phyloP scores from a whole-genome alignment of 805 yeast species.

The Candida takata region DNA sequence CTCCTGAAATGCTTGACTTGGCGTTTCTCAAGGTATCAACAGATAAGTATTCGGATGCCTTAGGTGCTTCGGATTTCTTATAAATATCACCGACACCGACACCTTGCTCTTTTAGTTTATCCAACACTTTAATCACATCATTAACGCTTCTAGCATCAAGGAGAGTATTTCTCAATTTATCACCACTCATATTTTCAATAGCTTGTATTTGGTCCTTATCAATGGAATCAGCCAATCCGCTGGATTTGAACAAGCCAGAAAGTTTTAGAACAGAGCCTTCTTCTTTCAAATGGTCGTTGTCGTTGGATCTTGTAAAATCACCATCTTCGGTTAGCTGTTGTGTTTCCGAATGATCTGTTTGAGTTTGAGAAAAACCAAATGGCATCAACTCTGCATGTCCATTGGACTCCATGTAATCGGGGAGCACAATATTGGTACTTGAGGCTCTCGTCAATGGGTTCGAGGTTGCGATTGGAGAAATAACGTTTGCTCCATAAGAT shows the following conservation, averaged over 20 bases:
- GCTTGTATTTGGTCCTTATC: conserved; percentile 24
- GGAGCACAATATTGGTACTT: conserved; percentile 17
- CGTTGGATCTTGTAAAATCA: conserved; percentile 9
- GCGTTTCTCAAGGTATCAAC: conserved; percentile 18
- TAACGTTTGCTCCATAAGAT: no score
- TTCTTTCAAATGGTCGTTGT: conserved; percentile 17
- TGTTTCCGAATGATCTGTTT: conserved; percentile 20
- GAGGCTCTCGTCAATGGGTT: conserved; percentile 12
- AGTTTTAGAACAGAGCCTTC: conserved; percentile 21
- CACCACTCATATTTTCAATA: conserved; percentile 26
- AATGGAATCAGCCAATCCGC: conserved; percentile 11
- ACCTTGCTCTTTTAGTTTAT: conserved; percentile 34
- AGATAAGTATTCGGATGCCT: conserved; percentile 5
- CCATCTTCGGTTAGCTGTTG: conserved; percentile 2
- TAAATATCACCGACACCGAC: conserved; percentile 30
- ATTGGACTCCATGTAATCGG: conserved; percentile 22
- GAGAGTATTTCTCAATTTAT: conserved; percentile 29
- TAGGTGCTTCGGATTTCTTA: conserved; percentile 11
- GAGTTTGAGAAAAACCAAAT: conserved; percentile 25
- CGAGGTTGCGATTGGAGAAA: conserved; percentile 2
- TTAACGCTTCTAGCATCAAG: conserved; percentile 31
- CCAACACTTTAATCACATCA: conserved; percentile 31
- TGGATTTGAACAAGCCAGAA: conserved; percentile 10
- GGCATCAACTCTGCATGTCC: conserved; percentile 32
- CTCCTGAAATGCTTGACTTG: conserved; percentile 6